Evolutionary conservation across 345 rosid genomes (phyloP).

Genomic region (Eucalyptus microcorys): DNA sequence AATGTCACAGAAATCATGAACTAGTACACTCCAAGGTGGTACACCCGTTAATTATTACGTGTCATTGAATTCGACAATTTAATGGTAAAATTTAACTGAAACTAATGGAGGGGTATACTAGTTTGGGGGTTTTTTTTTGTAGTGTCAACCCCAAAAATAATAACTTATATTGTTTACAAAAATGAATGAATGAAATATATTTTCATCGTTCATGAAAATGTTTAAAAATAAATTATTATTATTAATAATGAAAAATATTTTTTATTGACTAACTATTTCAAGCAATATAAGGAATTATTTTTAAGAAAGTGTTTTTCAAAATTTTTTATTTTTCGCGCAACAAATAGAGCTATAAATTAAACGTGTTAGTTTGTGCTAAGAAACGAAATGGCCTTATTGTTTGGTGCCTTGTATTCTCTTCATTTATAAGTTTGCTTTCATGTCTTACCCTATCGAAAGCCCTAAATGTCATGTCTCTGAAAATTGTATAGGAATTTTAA

Average conservation of each 20-base stretch:
- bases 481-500: not conserved
- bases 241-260: accelerated
- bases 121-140: too few species aligned
- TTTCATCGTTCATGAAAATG: accelerated
- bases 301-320: not conserved
- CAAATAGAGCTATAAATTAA: not conserved
- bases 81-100: accelerated
- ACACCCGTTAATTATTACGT: accelerated
- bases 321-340: accelerated
- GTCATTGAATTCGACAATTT: too few species aligned
- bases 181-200: not conserved
- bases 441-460: not conserved
- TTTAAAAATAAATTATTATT: not conserved
- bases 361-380: not conserved
- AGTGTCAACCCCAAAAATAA: accelerated
- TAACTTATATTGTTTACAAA: not conserved
- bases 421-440: not conserved
- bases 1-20: too few species aligned
- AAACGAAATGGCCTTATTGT: not conserved
- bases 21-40: accelerated
- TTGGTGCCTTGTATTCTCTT: not conserved
- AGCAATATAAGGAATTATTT: accelerated
- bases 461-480: not conserved
- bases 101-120: too few species aligned
- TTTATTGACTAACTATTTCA: not conserved